Conservation (phyloP, 768 basidiomycete genomes). For the Rhodotorula kratochvilovae region DNA sequence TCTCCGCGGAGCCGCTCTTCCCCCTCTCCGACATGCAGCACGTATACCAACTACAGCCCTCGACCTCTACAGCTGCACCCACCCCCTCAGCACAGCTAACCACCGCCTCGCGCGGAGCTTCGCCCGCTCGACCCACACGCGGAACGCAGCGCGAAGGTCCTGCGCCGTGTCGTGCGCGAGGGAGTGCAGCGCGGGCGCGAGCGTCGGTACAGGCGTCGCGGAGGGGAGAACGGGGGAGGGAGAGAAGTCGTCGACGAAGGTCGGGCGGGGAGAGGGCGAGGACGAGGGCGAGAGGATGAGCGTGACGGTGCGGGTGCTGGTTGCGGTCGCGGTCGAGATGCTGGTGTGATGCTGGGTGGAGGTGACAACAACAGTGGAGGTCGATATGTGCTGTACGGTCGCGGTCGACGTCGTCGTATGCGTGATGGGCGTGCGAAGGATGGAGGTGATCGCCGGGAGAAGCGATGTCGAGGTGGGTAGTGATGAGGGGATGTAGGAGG, state of each 20-base stretch:
- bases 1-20: too few species aligned
- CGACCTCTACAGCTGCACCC: not conserved
- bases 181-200: not conserved
- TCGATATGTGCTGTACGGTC: not conserved
- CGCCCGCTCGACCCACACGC: constrained; percentile 1
- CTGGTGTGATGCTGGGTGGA: not conserved
- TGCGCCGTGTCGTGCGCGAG: not conserved
- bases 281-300: not conserved
- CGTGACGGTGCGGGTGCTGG: not conserved
- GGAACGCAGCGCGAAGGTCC: not conserved
- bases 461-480: not conserved
- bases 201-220: not conserved
- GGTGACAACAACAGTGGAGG: not conserved
- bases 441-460: not conserved
- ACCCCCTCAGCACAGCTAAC: not conserved
- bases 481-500: not conserved
- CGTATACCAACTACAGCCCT: too few species aligned
- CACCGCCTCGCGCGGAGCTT: not conserved
- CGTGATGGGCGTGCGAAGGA: not conserved
- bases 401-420: not conserved
- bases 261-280: not conserved
- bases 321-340: not conserved
- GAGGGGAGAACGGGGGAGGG: too few species aligned
- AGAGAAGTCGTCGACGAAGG: not conserved
- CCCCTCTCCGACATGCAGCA: too few species aligned